A percentile compares a stretch with the other conserved stretches of the same genome.
Evolutionary conservation across 306 rosid genomes (phyloP).

Genomic region (Malus asiatica): DNA sequence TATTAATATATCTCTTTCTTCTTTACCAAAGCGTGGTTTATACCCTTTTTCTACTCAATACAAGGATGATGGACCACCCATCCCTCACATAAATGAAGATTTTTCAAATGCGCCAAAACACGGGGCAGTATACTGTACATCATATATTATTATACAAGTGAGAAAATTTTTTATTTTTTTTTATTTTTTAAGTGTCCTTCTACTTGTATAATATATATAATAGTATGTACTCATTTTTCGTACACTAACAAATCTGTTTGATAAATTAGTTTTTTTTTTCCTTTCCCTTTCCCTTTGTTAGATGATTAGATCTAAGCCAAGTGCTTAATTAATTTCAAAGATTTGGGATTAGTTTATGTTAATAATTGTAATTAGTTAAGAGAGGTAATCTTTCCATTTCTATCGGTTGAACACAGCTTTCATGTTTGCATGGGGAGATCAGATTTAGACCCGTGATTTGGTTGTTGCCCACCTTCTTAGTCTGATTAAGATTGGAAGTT

Average conservation of each 20-base stretch:
- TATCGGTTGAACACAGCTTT: not conserved
- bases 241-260: too few relatives aligned
- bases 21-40: constrained; percentile 35
- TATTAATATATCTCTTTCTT: constrained; percentile 1
- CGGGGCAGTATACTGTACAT: too few relatives aligned
- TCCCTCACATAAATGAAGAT: not conserved
- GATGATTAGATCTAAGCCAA: not conserved
- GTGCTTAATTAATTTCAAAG: not conserved
- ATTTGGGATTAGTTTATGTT: not conserved
- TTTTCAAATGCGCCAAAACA: too few relatives aligned
- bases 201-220: too few relatives aligned
- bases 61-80: not conserved
- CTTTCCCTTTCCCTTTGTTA: not conserved
- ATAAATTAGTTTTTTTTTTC: not conserved
- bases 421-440: not conserved
- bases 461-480: not conserved
- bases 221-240: too few relatives aligned
- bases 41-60: constrained; percentile 11
- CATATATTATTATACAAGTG: too few relatives aligned
- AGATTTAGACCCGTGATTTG: not conserved
- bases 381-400: not conserved
- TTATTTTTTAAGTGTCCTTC: too few relatives aligned
- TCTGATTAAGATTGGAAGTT: not conserved
- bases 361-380: not conserved
- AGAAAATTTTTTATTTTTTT: rapidly evolving